Percentiles rank a stretch among this genome's conserved stretches.
These are phyloP conservation scores for Stellera chamaejasme DNA, from an alignment of 345 rosid species.

Conservation along the genomic window DNA sequence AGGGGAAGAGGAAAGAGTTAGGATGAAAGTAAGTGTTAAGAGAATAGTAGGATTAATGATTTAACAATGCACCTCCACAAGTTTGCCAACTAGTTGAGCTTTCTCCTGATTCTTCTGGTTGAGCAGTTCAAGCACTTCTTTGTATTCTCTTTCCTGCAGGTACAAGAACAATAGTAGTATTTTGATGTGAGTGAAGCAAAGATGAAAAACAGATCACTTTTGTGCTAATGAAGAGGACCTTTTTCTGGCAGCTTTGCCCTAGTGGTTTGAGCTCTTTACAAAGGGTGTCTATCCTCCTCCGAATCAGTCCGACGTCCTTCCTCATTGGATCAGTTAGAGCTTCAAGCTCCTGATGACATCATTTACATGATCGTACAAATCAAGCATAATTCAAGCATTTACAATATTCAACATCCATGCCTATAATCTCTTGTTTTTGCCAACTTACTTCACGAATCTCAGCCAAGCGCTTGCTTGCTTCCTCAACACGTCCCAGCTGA, in stretches of 20 bases:
- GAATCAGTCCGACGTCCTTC: slow-evolving; percentile 42
- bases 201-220: too few relatives aligned
- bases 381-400: too few relatives aligned
- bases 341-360: slow-evolving; percentile 56
- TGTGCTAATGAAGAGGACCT: slow-evolving; percentile 28
- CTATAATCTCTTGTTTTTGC: too few relatives aligned
- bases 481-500: slow-evolving; percentile 69
- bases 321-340: slow-evolving; percentile 62
- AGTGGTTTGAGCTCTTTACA: slow-evolving; percentile 50
- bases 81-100: slow-evolving; percentile 53
- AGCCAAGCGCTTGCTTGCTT: slow-evolving; percentile 61
- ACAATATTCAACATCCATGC: slow-evolving; percentile 10
- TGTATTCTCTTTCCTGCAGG: slow-evolving; percentile 85
- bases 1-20: background rate
- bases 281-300: slow-evolving; percentile 45
- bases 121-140: slow-evolving; percentile 76
- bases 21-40: too few relatives aligned
- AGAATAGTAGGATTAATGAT: too few relatives aligned
- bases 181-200: background rate
- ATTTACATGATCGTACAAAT: background rate
- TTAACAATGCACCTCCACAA: slow-evolving; percentile 59
- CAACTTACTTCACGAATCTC: slow-evolving; percentile 77
- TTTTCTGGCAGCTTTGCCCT: slow-evolving; percentile 51
- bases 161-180: background rate
- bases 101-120: slow-evolving; percentile 88